These are phyloP conservation scores for Aplosporella prunicola DNA, from an alignment of 2,329 filamentous ascomycete genomes.

Conservation along the genomic window DNA sequence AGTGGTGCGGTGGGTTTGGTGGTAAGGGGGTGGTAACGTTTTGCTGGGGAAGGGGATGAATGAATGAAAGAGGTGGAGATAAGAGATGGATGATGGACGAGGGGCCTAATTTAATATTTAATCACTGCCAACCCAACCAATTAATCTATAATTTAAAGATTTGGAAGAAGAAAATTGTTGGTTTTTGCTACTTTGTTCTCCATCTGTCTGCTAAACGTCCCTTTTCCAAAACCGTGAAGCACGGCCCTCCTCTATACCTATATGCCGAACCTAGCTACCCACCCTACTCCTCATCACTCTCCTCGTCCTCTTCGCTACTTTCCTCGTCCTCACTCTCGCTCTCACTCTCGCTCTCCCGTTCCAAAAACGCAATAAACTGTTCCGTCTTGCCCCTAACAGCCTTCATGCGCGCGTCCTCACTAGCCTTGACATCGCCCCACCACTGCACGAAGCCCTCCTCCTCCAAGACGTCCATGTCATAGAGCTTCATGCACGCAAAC, in stretches of 20 bases:
- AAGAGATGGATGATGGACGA: no score
- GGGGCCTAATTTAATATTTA: no score
- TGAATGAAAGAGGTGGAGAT: no score
- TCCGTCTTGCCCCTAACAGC: constrained; percentile 64
- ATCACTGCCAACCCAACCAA: no score
- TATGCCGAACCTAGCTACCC: constrained; percentile 2
- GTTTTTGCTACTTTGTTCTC: no score
- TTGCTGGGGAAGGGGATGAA: no score
- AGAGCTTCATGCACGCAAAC: constrained; percentile 73
- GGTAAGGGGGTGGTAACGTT: no score
- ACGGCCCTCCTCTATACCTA: neutral
- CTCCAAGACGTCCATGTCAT: constrained; percentile 74
- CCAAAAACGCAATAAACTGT: constrained; percentile 69
- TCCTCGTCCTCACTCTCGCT: constrained; percentile 48
- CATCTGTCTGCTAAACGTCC: no score
- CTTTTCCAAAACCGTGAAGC: no score
- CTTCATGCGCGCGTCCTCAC: constrained; percentile 57
- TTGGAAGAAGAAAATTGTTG: no score
- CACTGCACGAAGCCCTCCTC: constrained; percentile 81
- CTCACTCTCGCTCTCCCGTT: constrained; percentile 57
- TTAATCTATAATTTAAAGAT: no score
- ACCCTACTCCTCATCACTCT: constrained; percentile 12
- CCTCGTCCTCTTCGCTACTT: constrained; percentile 24
- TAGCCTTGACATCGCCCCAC: constrained; percentile 71
- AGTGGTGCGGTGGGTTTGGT: no score